Conservation (phyloP, 1,284 basidiomycete species). For the Wallemia mellicola region DNA sequence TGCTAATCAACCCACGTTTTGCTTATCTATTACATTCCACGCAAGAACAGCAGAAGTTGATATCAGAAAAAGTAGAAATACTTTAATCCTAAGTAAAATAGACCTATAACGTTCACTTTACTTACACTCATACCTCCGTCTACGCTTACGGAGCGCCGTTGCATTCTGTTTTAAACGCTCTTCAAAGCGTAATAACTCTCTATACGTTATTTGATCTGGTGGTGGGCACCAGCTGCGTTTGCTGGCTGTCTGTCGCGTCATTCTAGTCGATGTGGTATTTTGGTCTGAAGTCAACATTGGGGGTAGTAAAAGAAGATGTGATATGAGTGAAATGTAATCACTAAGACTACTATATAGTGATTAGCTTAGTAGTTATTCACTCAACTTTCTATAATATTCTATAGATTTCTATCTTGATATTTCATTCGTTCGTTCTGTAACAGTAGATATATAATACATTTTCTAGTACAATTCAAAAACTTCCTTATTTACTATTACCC, state of each 20-base stretch:
- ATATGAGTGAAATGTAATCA: too few relatives aligned
- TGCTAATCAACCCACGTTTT: not conserved
- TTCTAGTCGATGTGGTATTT: too few relatives aligned
- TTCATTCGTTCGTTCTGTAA: too few relatives aligned
- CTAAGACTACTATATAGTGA: too few relatives aligned
- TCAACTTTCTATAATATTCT: too few relatives aligned
- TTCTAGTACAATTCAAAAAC: too few relatives aligned
- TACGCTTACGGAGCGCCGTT: conserved; percentile 42
- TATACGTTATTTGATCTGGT: conserved; percentile 42
- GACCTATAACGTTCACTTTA: not conserved
- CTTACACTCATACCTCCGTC: conserved; percentile 55
- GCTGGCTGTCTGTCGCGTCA: not conserved
- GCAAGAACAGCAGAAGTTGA: conserved; percentile 32
- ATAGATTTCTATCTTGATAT: too few relatives aligned
- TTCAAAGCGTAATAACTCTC: conserved; percentile 76
- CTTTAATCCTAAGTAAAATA: not conserved
- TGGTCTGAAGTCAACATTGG: too few relatives aligned
- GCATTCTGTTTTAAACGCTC: conserved; percentile 85
- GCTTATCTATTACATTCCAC: not conserved
- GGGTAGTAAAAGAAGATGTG: not conserved
- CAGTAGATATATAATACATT: too few relatives aligned
- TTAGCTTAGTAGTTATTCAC: too few relatives aligned
- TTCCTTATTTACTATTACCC: too few relatives aligned
- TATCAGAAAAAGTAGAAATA: conserved; percentile 3
- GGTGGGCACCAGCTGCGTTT: conserved; percentile 17